phyloP scores from a whole-genome alignment of 2,329 filamentous ascomycete species.

The Pseudogymnoascus sp. region DNA sequence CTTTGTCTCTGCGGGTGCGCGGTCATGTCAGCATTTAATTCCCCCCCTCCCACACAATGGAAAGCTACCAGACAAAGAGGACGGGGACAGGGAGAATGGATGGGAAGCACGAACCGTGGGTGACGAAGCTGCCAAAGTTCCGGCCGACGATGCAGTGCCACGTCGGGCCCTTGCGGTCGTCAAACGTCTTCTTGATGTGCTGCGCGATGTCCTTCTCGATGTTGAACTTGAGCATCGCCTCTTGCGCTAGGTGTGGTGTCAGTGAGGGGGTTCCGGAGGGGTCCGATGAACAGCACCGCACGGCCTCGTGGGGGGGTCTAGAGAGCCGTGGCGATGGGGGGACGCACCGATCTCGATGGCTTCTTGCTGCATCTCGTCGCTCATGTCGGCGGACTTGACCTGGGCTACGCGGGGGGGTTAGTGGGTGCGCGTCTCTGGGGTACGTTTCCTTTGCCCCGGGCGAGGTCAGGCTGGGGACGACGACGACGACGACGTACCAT shows the following conservation, averaged over 20 bases:
- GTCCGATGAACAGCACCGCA: too few species aligned
- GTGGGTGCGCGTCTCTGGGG: background rate
- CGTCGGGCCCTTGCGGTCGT: conserved; percentile 91
- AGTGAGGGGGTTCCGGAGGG: conserved; percentile 19
- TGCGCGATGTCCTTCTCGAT: conserved; percentile 90
- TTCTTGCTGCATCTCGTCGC: conserved; percentile 94
- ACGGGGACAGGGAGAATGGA: background rate
- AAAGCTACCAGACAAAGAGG: background rate
- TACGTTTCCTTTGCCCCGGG: conserved; percentile 10
- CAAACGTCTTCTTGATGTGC: conserved; percentile 96
- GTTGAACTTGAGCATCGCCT: conserved; percentile 63
- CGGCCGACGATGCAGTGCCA: conserved; percentile 99
- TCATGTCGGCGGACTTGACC: conserved; percentile 98
- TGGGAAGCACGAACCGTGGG: conserved; percentile 89
- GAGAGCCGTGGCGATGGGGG: conserved; percentile 33
- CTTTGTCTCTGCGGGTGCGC: conserved; percentile 70
- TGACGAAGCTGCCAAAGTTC: conserved; percentile 99
- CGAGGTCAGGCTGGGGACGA: conserved; percentile 1
- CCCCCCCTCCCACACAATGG: background rate
- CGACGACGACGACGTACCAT: conserved; percentile 20
- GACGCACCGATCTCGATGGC: conserved; percentile 87
- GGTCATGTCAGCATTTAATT: background rate
- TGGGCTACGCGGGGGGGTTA: conserved; percentile 52
- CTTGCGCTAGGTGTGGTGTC: conserved; percentile 45
- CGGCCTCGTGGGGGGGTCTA: too few species aligned